Evolutionary conservation across 192 early-diverging fungal genomes (phyloP).

Genomic region (Allomyces macrogynus): DNA sequence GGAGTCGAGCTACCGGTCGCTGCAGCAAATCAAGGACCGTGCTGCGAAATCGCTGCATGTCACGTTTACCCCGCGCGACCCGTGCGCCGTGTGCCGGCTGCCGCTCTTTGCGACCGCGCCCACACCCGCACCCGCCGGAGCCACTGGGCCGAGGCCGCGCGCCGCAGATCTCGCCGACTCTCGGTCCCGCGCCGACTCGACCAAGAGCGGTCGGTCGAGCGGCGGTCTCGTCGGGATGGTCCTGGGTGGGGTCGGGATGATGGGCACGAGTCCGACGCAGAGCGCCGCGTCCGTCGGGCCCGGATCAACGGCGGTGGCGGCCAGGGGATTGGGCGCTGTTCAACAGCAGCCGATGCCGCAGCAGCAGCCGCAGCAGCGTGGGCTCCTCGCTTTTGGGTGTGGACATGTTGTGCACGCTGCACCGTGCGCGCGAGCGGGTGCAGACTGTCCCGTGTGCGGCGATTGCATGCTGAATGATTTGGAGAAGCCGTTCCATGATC

Average conservation of each 20-base stretch:
- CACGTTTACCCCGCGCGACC: not conserved
- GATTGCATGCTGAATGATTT: not conserved
- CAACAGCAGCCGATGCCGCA: too few relatives aligned
- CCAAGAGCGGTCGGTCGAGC: too few relatives aligned
- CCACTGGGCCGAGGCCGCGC: too few relatives aligned
- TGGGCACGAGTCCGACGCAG: too few relatives aligned
- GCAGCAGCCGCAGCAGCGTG: too few relatives aligned
- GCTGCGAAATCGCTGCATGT: not conserved
- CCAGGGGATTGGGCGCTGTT: not conserved
- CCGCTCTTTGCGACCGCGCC: not conserved
- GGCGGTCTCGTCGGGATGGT: too few relatives aligned
- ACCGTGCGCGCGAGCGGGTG: not conserved
- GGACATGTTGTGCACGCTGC: not conserved
- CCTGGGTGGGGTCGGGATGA: too few relatives aligned
- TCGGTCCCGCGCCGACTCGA: too few relatives aligned
- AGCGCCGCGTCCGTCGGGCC: too few relatives aligned
- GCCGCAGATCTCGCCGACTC: too few relatives aligned
- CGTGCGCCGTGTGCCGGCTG: not conserved
- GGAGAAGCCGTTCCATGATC: too few relatives aligned
- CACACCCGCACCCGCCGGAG: not conserved
- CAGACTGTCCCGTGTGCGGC: not conserved
- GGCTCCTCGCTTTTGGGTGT: not conserved
- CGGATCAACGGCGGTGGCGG: not conserved
- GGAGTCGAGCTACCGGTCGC: slow-evolving; percentile 24
- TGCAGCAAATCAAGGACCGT: not conserved